phyloP scores from a whole-genome alignment of 306 rosid genomes.

The Ceratonia siliqua region DNA sequence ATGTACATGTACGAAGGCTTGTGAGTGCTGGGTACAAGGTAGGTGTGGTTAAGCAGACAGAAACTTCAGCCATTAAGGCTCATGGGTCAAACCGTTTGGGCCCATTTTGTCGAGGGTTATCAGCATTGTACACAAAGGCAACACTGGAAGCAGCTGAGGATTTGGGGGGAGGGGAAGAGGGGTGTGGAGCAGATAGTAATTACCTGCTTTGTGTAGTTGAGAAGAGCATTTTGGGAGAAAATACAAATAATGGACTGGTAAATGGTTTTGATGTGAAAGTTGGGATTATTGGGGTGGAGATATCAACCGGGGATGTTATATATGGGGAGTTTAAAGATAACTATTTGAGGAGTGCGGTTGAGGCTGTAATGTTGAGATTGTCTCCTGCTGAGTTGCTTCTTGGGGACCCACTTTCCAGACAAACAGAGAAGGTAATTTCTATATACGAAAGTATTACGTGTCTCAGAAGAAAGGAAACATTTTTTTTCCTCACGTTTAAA shows the following conservation, averaged over 20 bases:
- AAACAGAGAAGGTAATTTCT: conserved; percentile 79
- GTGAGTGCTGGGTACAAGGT: conserved; percentile 87
- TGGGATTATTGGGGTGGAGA: conserved; percentile 80
- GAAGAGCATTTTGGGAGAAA: conserved; percentile 50
- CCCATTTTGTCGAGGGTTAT: conserved; percentile 82
- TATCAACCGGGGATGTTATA: conserved; percentile 81
- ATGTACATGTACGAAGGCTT: conserved; percentile 91
- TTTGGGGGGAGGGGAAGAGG: conserved; percentile 73
- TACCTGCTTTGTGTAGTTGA: conserved; percentile 86
- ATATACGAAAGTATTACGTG: conserved; percentile 7
- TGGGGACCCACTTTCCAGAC: conserved; percentile 77
- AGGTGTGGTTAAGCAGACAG: conserved; percentile 93
- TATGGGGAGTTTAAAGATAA: conserved; percentile 71
- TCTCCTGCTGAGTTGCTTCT: conserved; percentile 90
- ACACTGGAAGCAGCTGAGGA: conserved; percentile 82
- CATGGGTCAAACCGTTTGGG: conserved; percentile 69
- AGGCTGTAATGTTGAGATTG: conserved; percentile 68
- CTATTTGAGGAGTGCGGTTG: conserved; percentile 75
- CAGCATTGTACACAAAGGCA: conserved; percentile 86
- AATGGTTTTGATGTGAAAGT: conserved; percentile 58
- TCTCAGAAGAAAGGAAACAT: not conserved
- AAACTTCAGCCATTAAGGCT: conserved; percentile 91
- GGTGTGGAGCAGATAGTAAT: conserved; percentile 64
- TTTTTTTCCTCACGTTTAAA: not conserved
- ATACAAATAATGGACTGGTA: conserved; percentile 46